Conservation (phyloP, 106 monocot species). For the Dactylorhiza incarnata region DNA sequence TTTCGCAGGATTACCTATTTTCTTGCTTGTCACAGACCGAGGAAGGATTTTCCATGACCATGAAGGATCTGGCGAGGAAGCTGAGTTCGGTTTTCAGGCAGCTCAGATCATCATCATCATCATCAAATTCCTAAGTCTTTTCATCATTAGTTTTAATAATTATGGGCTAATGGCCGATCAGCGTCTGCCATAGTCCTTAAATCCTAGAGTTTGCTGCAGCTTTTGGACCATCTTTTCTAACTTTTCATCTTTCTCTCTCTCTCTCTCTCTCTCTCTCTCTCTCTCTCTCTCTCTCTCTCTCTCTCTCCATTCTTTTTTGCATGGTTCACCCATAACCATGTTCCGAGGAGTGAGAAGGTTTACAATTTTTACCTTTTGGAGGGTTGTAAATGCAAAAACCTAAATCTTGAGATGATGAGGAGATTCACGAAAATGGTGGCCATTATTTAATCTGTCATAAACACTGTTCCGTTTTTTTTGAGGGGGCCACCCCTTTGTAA, state of each 20-base stretch:
- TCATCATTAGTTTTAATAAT: background rate
- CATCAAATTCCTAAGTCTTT: background rate
- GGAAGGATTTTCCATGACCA: constrained; percentile 10
- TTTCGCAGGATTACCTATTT: background rate
- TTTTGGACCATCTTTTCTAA: background rate
- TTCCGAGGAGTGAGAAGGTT: background rate
- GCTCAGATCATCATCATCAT: background rate
- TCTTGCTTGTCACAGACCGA: constrained; percentile 5
- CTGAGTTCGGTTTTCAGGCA: background rate
- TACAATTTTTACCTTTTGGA: background rate
- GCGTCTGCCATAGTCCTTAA: background rate
- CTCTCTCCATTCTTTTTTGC: background rate
- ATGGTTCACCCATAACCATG: constrained; percentile 1
- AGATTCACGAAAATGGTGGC: background rate
- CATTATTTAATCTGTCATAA: background rate
- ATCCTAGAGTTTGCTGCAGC: background rate
- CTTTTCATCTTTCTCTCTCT: background rate
- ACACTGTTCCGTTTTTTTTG: background rate
- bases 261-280: background rate
- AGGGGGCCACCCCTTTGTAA: background rate
- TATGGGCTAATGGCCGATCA: background rate
- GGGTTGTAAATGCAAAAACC: background rate
- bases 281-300: background rate
- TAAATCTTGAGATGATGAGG: background rate
- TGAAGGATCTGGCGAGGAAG: constrained; percentile 10